Conservation (phyloP, 352 stramenopile genomes). For the Phytophthora macrochlamydospora region DNA sequence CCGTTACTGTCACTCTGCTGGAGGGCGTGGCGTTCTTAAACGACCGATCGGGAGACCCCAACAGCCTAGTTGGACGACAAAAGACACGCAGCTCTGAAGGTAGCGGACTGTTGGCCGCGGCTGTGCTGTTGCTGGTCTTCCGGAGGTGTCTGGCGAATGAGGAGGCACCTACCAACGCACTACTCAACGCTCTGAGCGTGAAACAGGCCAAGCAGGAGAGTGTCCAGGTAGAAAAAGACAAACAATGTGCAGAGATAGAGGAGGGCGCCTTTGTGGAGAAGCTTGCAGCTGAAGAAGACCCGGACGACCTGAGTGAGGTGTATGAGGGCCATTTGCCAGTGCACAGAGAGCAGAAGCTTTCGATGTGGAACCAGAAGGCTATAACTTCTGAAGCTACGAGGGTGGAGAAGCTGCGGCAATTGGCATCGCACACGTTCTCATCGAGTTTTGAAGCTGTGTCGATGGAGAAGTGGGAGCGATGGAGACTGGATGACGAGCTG, state of each 20-base stretch:
- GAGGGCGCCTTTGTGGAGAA: conserved; percentile 36
- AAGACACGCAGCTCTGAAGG: conserved; percentile 36
- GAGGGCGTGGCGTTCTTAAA: conserved; percentile 57
- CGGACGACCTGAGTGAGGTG: conserved; percentile 63
- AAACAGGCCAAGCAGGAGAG: conserved; percentile 2
- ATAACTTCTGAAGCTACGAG: neutral
- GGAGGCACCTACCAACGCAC: conserved; percentile 20
- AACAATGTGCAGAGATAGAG: neutral
- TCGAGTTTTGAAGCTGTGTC: conserved; percentile 53
- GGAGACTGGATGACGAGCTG: conserved; percentile 45
- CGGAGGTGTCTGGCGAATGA: conserved; percentile 33
- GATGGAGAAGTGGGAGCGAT: conserved; percentile 54
- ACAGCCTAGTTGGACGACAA: neutral
- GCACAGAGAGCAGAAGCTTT: neutral
- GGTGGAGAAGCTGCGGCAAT: conserved; percentile 38
- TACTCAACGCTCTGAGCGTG: conserved; percentile 30
- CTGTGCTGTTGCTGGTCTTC: conserved; percentile 51
- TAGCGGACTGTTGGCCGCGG: conserved; percentile 45
- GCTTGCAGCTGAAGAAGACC: conserved; percentile 57
- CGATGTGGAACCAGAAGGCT: conserved; percentile 7
- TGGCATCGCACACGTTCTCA: conserved; percentile 50
- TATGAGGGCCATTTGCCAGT: conserved; percentile 51
- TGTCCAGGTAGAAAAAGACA: neutral
- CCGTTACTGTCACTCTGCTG: conserved; percentile 48
- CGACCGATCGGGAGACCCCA: conserved; percentile 19